Evolutionary conservation across 1,284 basidiomycete species (phyloP), one percentile per base, ranked within the genome.

Genomic region (Fomitopsis palustris): DNA sequence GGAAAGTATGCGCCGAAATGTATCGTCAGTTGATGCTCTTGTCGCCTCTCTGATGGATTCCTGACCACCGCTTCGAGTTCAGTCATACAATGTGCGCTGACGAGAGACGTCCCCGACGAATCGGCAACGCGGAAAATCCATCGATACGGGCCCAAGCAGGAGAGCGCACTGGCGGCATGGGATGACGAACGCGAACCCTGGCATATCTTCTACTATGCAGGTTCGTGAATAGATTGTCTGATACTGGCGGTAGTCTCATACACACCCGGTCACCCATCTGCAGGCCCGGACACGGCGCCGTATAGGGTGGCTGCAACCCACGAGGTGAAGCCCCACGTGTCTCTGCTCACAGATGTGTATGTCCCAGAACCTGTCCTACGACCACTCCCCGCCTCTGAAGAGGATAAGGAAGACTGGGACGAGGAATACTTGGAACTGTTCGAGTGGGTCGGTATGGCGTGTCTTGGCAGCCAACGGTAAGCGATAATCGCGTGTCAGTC

Each of bases 371-470:
- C 70, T 6, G 64, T 64, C 12, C 64, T 75, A 45, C 69, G 23
- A 62, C 67, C 45, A 47, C 23, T 56, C 73, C 64, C 45, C 12
- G 41, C 59, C 31, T 72, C 68, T 35, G 49, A 42, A 29, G 49
- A 61, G 8, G 52, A 61, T 17, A 56, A 51, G 5, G 78, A 81
- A 53, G 83, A 85, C 55, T 83, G 82, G 78, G 70, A 79, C 17
- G 74, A 76, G 14, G 72, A 74, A 3, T 72, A 82, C 41, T 68
- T 70, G 3, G 70, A 67, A 1, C 70, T 88, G 16, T 85, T 87
- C 57, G 88, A 90, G 68, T 90, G 88, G 88, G 76, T 84, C 16
- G 88, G 87, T 2, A 80, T 90, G 81, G 85, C 83, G 0, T 73
- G 69, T 58, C 53, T 82, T 1, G 77, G 73, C 16, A 74, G 80